Conservation (phyloP, 495 filamentous ascomycete species). For the Daldinia childiae region DNA sequence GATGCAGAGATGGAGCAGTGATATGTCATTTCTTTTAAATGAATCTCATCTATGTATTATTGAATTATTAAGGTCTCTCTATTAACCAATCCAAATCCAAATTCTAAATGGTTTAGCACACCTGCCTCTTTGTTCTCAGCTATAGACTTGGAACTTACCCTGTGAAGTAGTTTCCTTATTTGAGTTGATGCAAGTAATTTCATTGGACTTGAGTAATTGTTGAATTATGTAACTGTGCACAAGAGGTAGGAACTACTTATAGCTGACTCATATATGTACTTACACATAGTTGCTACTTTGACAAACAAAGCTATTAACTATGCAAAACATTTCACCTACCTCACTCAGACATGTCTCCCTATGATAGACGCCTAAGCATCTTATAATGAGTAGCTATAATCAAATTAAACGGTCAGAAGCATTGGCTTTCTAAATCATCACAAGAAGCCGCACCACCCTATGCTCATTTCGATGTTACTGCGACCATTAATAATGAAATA, state of each 20-base stretch:
- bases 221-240: background rate
- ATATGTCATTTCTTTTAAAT: conserved; percentile 13
- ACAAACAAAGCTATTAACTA: background rate
- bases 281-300: too few species aligned
- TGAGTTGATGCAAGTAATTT: background rate
- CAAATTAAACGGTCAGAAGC: background rate
- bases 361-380: background rate
- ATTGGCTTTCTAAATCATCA: background rate
- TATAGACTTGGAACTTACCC: background rate
- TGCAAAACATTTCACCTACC: background rate
- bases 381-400: background rate
- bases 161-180: background rate
- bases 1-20: background rate
- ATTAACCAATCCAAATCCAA: background rate
- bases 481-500: background rate
- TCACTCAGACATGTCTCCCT: background rate
- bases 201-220: background rate
- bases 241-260: background rate
- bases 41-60: conserved; percentile 2
- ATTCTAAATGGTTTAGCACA: background rate
- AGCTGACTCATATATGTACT: background rate
- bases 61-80: conserved; percentile 1
- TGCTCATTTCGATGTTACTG: background rate
- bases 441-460: background rate
- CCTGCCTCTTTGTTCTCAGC: background rate